Evolutionary conservation across 345 rosid species (phyloP), one percentile per base, ranked within the genome.

Genomic region (Triadica sebifera): DNA sequence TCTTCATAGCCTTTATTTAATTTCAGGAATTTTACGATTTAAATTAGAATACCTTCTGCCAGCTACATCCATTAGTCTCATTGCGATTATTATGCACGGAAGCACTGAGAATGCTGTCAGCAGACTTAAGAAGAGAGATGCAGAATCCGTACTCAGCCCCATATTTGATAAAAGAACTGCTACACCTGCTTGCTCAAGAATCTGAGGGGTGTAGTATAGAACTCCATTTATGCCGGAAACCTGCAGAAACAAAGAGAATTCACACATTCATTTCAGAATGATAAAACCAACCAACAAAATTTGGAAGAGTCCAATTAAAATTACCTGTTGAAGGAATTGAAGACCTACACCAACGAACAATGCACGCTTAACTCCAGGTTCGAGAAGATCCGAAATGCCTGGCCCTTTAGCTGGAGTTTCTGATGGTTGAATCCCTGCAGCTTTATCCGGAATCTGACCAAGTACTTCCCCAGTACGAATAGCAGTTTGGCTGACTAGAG

Each of bases 331-430:
- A 49, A 85, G 87, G 11, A 82, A 22, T 53, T 82, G 87, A 73
- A 78, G 76, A 7, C 77, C 81, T 17, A 82, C 65, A n/a, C 87
- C 87, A 65, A 85, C 87, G 19, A 78, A 15, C 72, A 85, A 77
- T 6, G 87, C 85, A 10, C 80, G 82, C 75, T 76, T 80, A 47
- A 82, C 80, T 68, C 87, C 87, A 22, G 85, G 87, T 67, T 85
- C 87, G 8, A 71, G 74, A 34, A 82, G 80, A 38, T 75, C 79
- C 13, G 22, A 17, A 76, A 76, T 77, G 24, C 70, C 46, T 9
- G 80, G 49, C n/a, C 75, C 82, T 22, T 52, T 72, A 34, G 67
- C 25, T 9, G 71, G 29, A n/a, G 64, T n/a, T 63, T 59, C 56
- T 8, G 77, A 46, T 20, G 67, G 56, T 9, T 68, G 75, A 47